These are phyloP conservation scores for Yarrowia deformans DNA, from an alignment of 805 yeast species.

Conservation along the genomic window DNA sequence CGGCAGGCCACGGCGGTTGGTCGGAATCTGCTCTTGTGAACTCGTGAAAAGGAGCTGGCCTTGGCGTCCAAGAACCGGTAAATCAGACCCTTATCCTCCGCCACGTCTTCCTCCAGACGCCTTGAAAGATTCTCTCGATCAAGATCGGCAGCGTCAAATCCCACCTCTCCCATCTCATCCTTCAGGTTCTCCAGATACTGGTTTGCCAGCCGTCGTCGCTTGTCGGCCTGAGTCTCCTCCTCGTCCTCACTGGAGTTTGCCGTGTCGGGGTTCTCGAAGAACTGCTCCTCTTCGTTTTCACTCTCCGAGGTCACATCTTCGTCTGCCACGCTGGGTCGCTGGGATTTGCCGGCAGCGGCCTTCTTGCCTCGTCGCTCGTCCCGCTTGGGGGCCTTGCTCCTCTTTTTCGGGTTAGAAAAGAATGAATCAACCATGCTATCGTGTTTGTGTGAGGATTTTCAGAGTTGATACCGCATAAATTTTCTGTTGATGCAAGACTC, in stretches of 20 bases:
- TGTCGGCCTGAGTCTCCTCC: conserved; percentile 87
- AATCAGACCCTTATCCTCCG: conserved; percentile 84
- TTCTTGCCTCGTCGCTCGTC: conserved; percentile 36
- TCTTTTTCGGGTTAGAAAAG: conserved; percentile 48
- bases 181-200: conserved; percentile 85
- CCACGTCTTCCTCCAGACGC: conserved; percentile 85
- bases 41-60: conserved; percentile 38
- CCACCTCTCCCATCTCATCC: conserved; percentile 57
- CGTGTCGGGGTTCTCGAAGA: conserved; percentile 40
- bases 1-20: conserved; percentile 58
- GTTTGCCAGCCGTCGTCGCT: conserved; percentile 91
- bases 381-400: conserved; percentile 41
- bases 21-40: conserved; percentile 24
- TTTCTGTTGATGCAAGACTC: conserved; percentile 19
- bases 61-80: conserved; percentile 60
- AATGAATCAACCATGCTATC: conserved; percentile 46
- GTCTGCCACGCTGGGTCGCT: conserved; percentile 40
- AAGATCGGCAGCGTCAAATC: conserved; percentile 87
- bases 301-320: conserved; percentile 45
- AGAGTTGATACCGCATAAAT: conserved; percentile 7
- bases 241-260: conserved; percentile 69
- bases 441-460: conserved; percentile 23
- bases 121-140: conserved; percentile 85
- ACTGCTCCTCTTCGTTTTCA: conserved; percentile 41
- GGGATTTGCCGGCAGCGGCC: conserved; percentile 6